phyloP scores from a whole-genome alignment of 139 green algal species.

The Parachlorella kessleri region DNA sequence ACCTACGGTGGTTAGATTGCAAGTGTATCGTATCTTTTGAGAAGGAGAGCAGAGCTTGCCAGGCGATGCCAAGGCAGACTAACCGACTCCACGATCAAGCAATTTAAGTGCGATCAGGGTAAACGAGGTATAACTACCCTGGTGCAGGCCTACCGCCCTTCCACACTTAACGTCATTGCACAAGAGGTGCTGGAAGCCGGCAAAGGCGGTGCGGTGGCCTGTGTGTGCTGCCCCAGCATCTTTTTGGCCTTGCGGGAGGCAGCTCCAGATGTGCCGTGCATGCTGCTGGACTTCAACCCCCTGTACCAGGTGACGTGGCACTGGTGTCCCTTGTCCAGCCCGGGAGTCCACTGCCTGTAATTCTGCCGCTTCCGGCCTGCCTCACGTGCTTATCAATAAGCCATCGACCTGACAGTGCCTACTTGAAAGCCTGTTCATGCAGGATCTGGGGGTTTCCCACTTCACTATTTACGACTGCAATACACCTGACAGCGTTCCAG shows the following conservation, averaged over 20 bases:
- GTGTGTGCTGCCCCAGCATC: background rate
- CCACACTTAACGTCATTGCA: background rate
- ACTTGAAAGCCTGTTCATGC: background rate
- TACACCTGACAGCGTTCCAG: background rate
- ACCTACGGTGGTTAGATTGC: too few relatives aligned
- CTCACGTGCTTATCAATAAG: background rate
- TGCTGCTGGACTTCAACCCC: background rate
- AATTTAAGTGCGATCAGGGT: too few relatives aligned
- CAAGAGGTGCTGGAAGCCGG: constrained; percentile 1
- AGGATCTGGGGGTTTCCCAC: too few relatives aligned
- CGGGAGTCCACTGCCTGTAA: too few relatives aligned
- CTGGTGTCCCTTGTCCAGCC: too few relatives aligned
- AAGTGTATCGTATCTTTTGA: background rate
- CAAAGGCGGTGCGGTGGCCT: background rate
- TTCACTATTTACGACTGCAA: background rate
- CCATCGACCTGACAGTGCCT: background rate
- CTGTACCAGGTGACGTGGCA: background rate
- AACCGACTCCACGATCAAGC: too few relatives aligned
- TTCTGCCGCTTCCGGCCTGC: background rate
- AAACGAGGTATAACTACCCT: background rate
- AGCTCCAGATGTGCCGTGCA: background rate
- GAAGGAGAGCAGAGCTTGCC: background rate
- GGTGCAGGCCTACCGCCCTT: background rate
- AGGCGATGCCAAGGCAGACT: background rate
- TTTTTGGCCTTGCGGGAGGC: background rate